These are phyloP conservation scores for Polygonum aviculare DNA, from an alignment of 148 eudicot species.

Conservation along the genomic window DNA sequence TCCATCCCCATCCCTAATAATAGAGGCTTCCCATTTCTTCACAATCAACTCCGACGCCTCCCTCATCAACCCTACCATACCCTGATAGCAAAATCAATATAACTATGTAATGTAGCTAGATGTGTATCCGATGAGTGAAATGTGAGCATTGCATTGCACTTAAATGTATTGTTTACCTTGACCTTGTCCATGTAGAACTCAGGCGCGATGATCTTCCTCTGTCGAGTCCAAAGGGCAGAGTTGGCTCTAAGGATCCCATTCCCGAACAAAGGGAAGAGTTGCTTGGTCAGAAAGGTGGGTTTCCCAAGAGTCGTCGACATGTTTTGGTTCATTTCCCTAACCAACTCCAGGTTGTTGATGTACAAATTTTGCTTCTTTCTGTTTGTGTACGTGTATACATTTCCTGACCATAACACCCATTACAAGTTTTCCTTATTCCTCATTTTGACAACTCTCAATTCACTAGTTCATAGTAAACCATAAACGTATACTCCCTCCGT, in stretches of 20 bases:
- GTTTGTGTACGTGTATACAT: slow-evolving; percentile 51
- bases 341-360: slow-evolving; percentile 49
- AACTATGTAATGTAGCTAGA: neutral
- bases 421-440: neutral
- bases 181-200: slow-evolving; percentile 79
- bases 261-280: slow-evolving; percentile 74
- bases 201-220: slow-evolving; percentile 66
- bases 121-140: neutral
- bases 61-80: slow-evolving; percentile 69
- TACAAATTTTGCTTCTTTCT: slow-evolving; percentile 72
- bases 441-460: neutral
- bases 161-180: slow-evolving; percentile 37
- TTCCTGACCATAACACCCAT: slow-evolving; percentile 29
- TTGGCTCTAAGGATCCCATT: slow-evolving; percentile 80
- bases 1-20: slow-evolving; percentile 32
- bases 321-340: slow-evolving; percentile 62
- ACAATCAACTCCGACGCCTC: slow-evolving; percentile 47
- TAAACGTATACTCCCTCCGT: no score
- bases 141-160: no score
- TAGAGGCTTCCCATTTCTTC: slow-evolving; percentile 48
- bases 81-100: slow-evolving; percentile 21
- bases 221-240: slow-evolving; percentile 56
- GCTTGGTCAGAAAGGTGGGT: slow-evolving; percentile 56
- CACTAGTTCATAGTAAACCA: no score
- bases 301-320: slow-evolving; percentile 50